Conservation (phyloP, 129 eudicot genomes). For the Scalesia atractyloides region DNA sequence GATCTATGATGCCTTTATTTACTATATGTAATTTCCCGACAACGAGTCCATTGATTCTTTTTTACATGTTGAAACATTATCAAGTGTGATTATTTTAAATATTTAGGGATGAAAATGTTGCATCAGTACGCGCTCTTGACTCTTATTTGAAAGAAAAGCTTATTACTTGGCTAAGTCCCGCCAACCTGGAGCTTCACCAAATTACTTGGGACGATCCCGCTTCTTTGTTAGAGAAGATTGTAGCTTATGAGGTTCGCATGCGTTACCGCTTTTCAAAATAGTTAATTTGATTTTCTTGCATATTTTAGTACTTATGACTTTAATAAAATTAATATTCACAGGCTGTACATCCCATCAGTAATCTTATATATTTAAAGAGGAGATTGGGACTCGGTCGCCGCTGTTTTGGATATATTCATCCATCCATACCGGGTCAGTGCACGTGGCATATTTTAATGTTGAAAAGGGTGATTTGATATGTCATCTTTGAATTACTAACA, state of each 20-base stretch:
- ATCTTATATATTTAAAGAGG: slow-evolving; percentile 86
- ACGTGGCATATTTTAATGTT: neutral
- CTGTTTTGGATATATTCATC: slow-evolving; percentile 94
- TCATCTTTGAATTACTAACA: slow-evolving; percentile 9
- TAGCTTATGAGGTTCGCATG: slow-evolving; percentile 74
- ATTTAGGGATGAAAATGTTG: slow-evolving; percentile 74
- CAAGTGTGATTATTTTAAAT: slow-evolving; percentile 14
- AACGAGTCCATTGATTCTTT: neutral
- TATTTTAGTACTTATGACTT: slow-evolving; percentile 1
- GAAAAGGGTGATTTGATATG: too few relatives aligned
- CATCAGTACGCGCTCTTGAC: slow-evolving; percentile 83
- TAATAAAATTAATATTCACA: slow-evolving; percentile 30
- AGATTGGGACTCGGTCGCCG: slow-evolving; percentile 95
- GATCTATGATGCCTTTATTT: slow-evolving; percentile 8
- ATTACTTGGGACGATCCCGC: slow-evolving; percentile 98
- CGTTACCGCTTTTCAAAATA: slow-evolving; percentile 7
- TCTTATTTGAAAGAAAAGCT: slow-evolving; percentile 93
- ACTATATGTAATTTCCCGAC: slow-evolving; percentile 15
- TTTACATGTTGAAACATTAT: slow-evolving; percentile 2
- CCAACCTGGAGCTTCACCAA: slow-evolving; percentile 86
- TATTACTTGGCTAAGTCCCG: slow-evolving; percentile 94
- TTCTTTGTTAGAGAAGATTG: slow-evolving; percentile 94
- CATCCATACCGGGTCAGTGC: slow-evolving; percentile 88
- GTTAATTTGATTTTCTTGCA: neutral
- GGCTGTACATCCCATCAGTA: slow-evolving; percentile 99